A percentile compares a stretch with the other conserved stretches of the same genome.
Evolutionary conservation across 2,329 filamentous ascomycete species (phyloP).

Genomic region (Tricladium varicosporioides): DNA sequence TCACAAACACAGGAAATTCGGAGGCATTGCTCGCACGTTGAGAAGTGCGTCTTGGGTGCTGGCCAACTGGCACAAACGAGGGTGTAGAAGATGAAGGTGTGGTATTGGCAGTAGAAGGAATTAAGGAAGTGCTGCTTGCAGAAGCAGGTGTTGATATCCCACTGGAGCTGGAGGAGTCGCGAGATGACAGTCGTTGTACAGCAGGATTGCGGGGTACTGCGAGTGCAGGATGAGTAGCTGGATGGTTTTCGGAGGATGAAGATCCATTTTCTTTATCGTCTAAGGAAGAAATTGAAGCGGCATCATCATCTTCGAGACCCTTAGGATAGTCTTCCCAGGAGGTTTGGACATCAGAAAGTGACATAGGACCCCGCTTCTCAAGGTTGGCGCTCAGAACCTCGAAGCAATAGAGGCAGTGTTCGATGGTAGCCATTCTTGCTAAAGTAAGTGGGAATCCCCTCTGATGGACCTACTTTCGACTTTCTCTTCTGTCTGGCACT

Average conservation of each 20-base stretch:
- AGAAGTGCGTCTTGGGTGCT: conserved; percentile 19
- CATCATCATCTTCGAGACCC: conserved; percentile 29
- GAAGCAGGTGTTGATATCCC: conserved; percentile 23
- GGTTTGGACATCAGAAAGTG: conserved; percentile 66
- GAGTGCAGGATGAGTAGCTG: background rate
- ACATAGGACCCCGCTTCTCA: conserved; percentile 64
- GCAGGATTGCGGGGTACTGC: conserved; percentile 13
- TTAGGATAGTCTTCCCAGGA: conserved; percentile 49
- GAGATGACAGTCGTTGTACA: conserved; percentile 18
- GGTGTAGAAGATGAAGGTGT: conserved; percentile 46
- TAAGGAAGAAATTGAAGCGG: background rate
- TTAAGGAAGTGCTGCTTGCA: conserved; percentile 4
- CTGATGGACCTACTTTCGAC: too few species aligned
- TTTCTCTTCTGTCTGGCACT: too few species aligned
- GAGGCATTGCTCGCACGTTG: conserved; percentile 32
- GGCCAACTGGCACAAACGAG: conserved; percentile 24
- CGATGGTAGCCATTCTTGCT: conserved; percentile 71
- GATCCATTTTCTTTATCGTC: conserved; percentile 5
- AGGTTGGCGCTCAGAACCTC: conserved; percentile 78
- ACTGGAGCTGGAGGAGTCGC: conserved; percentile 14
- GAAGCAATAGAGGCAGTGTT: conserved; percentile 92
- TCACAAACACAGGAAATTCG: conserved; percentile 77
- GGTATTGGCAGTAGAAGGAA: conserved; percentile 33
- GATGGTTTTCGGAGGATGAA: background rate
- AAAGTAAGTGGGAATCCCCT: background rate